Base-by-base conservation (phyloP, 192 early-diverging fungal species). In the Spizellomyces punctatus region DNA sequence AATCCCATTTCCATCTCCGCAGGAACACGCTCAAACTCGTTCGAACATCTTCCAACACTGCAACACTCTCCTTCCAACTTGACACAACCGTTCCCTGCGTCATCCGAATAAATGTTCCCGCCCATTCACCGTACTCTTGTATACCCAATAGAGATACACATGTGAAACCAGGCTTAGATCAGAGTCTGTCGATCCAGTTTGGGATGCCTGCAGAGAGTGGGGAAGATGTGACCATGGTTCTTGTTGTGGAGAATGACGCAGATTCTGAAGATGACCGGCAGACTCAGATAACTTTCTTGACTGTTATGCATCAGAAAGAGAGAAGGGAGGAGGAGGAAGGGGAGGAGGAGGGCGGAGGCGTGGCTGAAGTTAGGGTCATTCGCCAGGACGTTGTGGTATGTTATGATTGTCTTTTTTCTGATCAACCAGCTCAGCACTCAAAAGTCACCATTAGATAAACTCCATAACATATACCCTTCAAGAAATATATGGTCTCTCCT, bases 401-500 rank as follows among this genome's bases (percentile, higher is more conserved):
- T 14, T 36, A 8, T 14, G 14, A 49, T 2, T 16, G 14, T 46
- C 2, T 64, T 0, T 6, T 59, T 69, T 16, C 27, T 36, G 1
- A 36, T 36, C 27, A 3, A 36, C 27, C 27, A 36, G 27, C 27
- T n/a, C 27, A 36, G 3, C 0, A 36, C 27, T 36, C 27, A 36
- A 36, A 36, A 36, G 1, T 36, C 27, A 3, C 12, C 55, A 16
- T 6, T 47, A 81, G 75, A 82, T 84, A 63, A 75, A 82, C 71
- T 73, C 70, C n/a, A 77, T 62, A 42, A 58, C 67, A 8, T 84
- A 64, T 62, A 27, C 64, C 49, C 63, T 89, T 10, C 88, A 88
- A 68, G 88, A 89, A 56, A 85, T 89, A 12, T 89, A 80, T 56
- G 88, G 88, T 5, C 83, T 83, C 43, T 73, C 78, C 10, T 82